Base-by-base conservation (phyloP, 2,329 filamentous ascomycete genomes). In the Ophiostoma sp. region DNA sequence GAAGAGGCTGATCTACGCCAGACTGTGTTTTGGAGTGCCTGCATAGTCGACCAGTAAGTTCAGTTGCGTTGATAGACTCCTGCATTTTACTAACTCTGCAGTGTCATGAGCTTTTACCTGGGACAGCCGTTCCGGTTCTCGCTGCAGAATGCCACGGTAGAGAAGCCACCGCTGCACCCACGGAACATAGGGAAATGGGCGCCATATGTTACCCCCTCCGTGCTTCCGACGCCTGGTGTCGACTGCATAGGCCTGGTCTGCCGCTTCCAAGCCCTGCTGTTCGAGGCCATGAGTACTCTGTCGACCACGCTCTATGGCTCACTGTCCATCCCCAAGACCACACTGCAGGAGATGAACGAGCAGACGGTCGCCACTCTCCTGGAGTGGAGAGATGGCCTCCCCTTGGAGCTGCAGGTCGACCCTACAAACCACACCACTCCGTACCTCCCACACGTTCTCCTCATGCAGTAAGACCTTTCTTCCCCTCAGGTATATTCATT, bases 21-120 rank as follows among this genome's bases (percentile, higher is more conserved):
- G 27, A 75, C 77, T 7, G 77, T 79, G 1, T 83, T 83, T 69
- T 83, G 81, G 81, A 80, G 79, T 6, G 78, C 78, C 52, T 82
- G 80, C 73, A 75, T 79, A 15, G 78, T 79, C 33, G 80, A 82
- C 48, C 74, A 76, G 62, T 52, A 7, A n/a, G 44, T n/a, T 48
- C 3, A n/a, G 4, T 15, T 7, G 15, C 17, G 2, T 8, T 52
- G 13, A 20, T 20, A 17, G 17, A n/a, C 20, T 20, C 44, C 3
- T 17, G 44, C 17, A 20, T 20, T 8, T 20, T 52, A 52, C 44
- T 52, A n/a, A 52, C 20, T 5, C 7, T 20, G 3, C 17, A 52
- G 44, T 17, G 10, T 71, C 20, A 68, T 67, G 69, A 60, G 69
- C 23, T 66, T 68, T n/a, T 66, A 71, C 23, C 57, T 71, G 2